Evolutionary conservation across 495 filamentous ascomycete genomes (phyloP), one percentile per base, ranked within the genome.

Genomic region (Penicillium fimorum): DNA sequence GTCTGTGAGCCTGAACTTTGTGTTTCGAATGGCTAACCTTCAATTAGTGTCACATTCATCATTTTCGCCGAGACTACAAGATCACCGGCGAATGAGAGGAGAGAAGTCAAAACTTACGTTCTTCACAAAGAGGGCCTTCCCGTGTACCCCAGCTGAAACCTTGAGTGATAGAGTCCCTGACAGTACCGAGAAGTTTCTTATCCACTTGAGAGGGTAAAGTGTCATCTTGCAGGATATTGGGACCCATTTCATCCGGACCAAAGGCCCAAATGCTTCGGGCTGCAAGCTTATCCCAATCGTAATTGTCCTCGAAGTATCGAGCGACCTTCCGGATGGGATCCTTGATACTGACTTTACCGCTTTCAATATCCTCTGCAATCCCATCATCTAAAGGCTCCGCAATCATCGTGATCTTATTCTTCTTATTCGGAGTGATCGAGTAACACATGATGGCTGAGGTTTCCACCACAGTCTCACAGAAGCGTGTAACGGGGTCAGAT

Each of bases 371-470:
- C 65, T 92, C 88, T 15, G 92, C 91, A 60, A 98, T 96, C 15
- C 93, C 95, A 49, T 92, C 85, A 65, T 98, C 94, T 41, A 98
- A 75, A 15, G 93, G 92, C 64, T 97, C 94, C 24, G 95, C 94
- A 44, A 96, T 87, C 91, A 97, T 96, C 46, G 94, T 98, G 68
- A 98, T 89, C 71, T 96, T 97, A 75, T 97, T 98, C 75, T 96
- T 96, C 69, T 98, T 97, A 73, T 98, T 98, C 7, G 94, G 94
- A 4, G 94, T 98, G 61, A 96, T 83, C 11, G 94, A 92, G 71
- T 96, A 97, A 70, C 94, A 97, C 78, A 97, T 97, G 55, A 96
- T 96, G 27, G 93, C 92, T 18, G 90, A 96, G 48, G 91, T 95
- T 68, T 97, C 95, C 47, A 95, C 91, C n/a, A 96, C 91, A 3